phyloP scores from a whole-genome alignment of 192 early-diverging fungal species.

The Rhizophagus clarus region DNA sequence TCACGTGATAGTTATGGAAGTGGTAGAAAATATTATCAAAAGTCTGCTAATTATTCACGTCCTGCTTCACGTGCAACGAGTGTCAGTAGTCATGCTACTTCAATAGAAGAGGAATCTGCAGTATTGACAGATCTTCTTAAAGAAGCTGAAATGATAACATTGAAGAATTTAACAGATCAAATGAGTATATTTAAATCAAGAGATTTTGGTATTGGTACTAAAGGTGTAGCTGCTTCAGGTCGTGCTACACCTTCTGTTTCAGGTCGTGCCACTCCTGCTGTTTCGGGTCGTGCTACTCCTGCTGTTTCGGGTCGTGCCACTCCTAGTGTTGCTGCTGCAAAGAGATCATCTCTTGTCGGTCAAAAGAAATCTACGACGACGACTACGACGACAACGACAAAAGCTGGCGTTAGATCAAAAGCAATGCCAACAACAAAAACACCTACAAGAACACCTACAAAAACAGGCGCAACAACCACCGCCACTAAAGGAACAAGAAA shows the following conservation, averaged over 20 bases:
- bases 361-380: not conserved
- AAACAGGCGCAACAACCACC: not conserved
- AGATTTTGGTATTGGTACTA: not conserved
- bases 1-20: not conserved
- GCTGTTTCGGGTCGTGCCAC: not conserved
- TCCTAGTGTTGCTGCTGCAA: not conserved
- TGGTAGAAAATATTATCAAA: not conserved
- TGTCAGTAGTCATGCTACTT: conserved; percentile 32
- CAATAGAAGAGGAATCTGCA: conserved; percentile 33
- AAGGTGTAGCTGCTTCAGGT: not conserved
- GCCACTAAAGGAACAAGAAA: not conserved
- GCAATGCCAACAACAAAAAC: not conserved
- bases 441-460: not conserved
- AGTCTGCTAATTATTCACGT: conserved; percentile 2
- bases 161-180: conserved; percentile 26
- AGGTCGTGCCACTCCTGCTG: not conserved
- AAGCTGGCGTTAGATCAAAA: not conserved
- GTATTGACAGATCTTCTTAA: conserved; percentile 18
- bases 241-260: not conserved
- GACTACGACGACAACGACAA: not conserved
- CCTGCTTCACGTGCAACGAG: conserved; percentile 25
- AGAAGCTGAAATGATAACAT: not conserved
- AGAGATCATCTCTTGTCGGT: not conserved
- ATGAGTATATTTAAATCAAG: conserved; percentile 13
- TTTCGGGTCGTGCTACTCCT: not conserved